phyloP scores from a whole-genome alignment of 1,139 yeast species.

The Scheffersomyces insectosa region DNA sequence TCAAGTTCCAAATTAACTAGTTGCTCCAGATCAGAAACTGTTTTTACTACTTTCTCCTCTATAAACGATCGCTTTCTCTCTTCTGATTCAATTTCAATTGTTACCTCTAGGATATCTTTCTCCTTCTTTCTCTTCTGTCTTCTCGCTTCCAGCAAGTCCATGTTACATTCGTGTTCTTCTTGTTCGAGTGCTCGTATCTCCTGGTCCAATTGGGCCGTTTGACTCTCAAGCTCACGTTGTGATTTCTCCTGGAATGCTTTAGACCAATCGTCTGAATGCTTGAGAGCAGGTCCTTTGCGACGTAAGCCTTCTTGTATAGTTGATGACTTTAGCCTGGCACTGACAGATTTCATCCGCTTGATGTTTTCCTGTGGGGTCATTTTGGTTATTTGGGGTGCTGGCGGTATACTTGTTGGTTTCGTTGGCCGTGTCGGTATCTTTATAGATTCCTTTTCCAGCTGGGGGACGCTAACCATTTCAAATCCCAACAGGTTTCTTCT shows the following conservation, averaged over 20 bases:
- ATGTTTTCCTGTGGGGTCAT: slow-evolving; percentile 2
- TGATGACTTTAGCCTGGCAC: not conserved
- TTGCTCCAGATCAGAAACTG: slow-evolving; percentile 6
- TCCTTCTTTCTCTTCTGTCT: slow-evolving; percentile 4
- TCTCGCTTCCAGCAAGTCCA: slow-evolving; percentile 10
- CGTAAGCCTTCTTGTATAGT: not conserved
- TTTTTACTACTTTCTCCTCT: not conserved
- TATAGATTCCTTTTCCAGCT: not conserved
- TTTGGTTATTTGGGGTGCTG: slow-evolving; percentile 3
- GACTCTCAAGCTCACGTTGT: not conserved
- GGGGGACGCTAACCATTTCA: slow-evolving; percentile 3
- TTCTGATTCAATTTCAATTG: slow-evolving; percentile 7
- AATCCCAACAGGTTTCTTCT: slow-evolving; percentile 8
- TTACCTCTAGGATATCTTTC: slow-evolving; percentile 1
- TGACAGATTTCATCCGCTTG: not conserved
- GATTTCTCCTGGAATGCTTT: not conserved
- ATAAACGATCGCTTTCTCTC: slow-evolving; percentile 3
- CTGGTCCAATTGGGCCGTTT: not conserved
- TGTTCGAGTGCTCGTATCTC: slow-evolving; percentile 2
- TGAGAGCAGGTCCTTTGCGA: not conserved
- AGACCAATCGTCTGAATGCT: not conserved
- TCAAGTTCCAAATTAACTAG: slow-evolving; percentile 12
- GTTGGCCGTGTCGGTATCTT: not conserved
- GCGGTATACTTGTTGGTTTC: slow-evolving; percentile 1
- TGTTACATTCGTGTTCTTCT: slow-evolving; percentile 3